Base-by-base conservation (phyloP, 2,329 filamentous ascomycete genomes). In the Fusarium sp. region DNA sequence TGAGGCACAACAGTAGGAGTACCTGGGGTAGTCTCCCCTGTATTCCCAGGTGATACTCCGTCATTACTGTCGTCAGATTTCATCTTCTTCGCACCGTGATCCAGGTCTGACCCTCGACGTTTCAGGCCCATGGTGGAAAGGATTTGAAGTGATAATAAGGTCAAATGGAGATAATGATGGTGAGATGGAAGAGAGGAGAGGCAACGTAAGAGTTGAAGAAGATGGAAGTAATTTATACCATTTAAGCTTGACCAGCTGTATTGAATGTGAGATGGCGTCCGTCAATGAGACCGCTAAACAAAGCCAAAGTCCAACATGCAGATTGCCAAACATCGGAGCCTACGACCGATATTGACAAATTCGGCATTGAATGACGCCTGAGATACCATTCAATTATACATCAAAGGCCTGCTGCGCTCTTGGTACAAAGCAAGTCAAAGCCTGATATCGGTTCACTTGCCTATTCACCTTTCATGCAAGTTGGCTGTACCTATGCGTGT, bases 111-210 rank as follows among this genome's bases (percentile, higher is more conserved):
- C 7, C 20, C 48, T n/a, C 22, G 15, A 34, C 22, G 22, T 12
- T 51, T 51, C 4, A 3, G 6, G n/a, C 11, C 8, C 48, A 51
- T 24, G 11, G 48, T 32, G 30, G 22, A 24, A 24, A 24, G 24
- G 24, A 24, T 24, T 24, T 24, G 24, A 24, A 24, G 3, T 24
- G 24, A 24, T 24, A 24, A 24, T 24, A n/a, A n/a, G 10, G 14
- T 3, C 10, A 32, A 11, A 20, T 15, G 26, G 0, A 17, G 20
- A 32, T 24, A 5, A 4, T 18, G 15, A n/a, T n/a, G 15, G 4
- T 32, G 4, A n/a, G 28, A n/a, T 3, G 3, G 15, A n/a, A 34
- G 8, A 32, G 0, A 9, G 7, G 8, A 13, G 30, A 32, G 1
- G 1, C 18, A 24, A 8, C 3, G 10, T 10, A 12, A 24, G 8